These are phyloP conservation scores for Bothriochloa decipiens DNA, from an alignment of 176 grass and related monocot genomes.

Conservation along the genomic window DNA sequence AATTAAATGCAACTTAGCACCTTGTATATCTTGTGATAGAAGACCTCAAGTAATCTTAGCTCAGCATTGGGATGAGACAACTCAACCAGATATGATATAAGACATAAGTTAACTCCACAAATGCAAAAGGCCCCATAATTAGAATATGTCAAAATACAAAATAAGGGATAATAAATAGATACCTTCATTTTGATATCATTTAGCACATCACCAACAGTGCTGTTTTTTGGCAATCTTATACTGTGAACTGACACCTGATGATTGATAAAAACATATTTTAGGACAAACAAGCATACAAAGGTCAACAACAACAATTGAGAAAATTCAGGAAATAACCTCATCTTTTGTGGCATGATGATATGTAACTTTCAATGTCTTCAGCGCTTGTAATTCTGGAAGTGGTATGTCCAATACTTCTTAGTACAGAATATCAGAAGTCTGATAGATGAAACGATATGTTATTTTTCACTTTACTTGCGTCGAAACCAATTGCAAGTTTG, in stretches of 20 bases:
- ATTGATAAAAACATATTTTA: slow-evolving; percentile 54
- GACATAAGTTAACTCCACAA: slow-evolving; percentile 22
- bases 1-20: slow-evolving; percentile 44
- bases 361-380: slow-evolving; percentile 95
- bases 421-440: slow-evolving; percentile 99
- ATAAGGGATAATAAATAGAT: slow-evolving; percentile 20
- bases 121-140: neutral
- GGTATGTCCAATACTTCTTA: slow-evolving; percentile 98
- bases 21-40: slow-evolving; percentile 99
- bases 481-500: neutral
- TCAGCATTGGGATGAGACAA: slow-evolving; percentile 80
- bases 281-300: neutral
- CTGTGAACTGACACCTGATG: slow-evolving; percentile 84
- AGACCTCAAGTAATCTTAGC: slow-evolving; percentile 96
- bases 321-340: slow-evolving; percentile 59
- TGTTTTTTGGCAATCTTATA: slow-evolving; percentile 96
- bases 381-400: slow-evolving; percentile 91
- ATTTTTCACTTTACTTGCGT: slow-evolving; percentile 13
- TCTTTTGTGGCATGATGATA: slow-evolving; percentile 94
- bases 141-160: neutral
- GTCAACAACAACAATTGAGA: neutral
- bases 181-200: slow-evolving; percentile 94
- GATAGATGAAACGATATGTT: slow-evolving; percentile 44
- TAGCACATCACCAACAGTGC: slow-evolving; percentile 92
- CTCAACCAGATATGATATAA: slow-evolving; percentile 65